phyloP scores from a whole-genome alignment of 768 basidiomycete species.

The Hydnomerulius pinastri region DNA sequence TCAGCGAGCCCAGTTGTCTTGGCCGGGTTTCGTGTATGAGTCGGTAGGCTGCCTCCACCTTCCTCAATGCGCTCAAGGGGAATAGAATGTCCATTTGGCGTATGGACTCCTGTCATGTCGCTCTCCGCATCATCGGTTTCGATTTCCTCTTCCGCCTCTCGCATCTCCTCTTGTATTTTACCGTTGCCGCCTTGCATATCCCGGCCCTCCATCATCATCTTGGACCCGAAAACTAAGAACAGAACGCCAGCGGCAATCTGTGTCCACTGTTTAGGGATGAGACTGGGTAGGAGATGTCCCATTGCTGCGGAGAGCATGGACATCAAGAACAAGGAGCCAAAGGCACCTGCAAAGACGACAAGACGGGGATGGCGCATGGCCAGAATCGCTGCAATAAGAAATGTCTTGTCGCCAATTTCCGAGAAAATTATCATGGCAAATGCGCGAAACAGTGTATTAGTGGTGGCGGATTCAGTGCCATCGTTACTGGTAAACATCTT shows the following conservation, averaged over 20 bases:
- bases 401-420: slow-evolving; percentile 96
- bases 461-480: slow-evolving; percentile 7
- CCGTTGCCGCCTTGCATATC: slow-evolving; percentile 76
- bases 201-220: slow-evolving; percentile 86
- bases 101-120: slow-evolving; percentile 40
- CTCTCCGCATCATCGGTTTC: slow-evolving; percentile 69
- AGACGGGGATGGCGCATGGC: slow-evolving; percentile 91
- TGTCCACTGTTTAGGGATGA: slow-evolving; percentile 73
- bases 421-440: slow-evolving; percentile 92
- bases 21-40: slow-evolving; percentile 15
- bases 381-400: slow-evolving; percentile 83
- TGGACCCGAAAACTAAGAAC: slow-evolving; percentile 87
- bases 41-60: slow-evolving; percentile 40
- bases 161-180: slow-evolving; percentile 92
- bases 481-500: slow-evolving; percentile 19
- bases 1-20: slow-evolving; percentile 42
- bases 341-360: slow-evolving; percentile 86
- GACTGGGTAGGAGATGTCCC: slow-evolving; percentile 84
- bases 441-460: slow-evolving; percentile 67
- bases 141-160: slow-evolving; percentile 94
- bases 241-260: slow-evolving; percentile 75
- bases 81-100: slow-evolving; percentile 44
- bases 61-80: slow-evolving; percentile 80
- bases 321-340: slow-evolving; percentile 89
- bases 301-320: slow-evolving; percentile 91